These are phyloP conservation scores for Penicillium palitans DNA, from an alignment of 2,329 filamentous ascomycete genomes.

Conservation along the genomic window DNA sequence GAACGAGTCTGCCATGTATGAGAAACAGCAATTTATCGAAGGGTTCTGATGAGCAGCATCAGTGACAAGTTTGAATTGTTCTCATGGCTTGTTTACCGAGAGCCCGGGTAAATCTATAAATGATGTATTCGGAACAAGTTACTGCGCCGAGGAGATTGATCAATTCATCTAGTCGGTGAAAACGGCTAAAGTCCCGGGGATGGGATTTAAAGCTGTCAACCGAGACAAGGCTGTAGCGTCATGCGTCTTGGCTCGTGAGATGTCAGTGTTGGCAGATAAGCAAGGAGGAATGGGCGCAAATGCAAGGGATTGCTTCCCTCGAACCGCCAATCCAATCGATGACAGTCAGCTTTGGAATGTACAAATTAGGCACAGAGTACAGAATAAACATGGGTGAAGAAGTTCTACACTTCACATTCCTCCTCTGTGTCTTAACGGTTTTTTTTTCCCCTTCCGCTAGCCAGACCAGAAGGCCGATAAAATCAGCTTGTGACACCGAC, in stretches of 20 bases:
- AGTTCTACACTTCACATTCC: neutral
- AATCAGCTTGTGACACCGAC: neutral
- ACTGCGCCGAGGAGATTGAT: neutral
- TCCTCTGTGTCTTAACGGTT: neutral
- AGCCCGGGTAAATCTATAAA: neutral
- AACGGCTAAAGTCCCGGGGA: neutral
- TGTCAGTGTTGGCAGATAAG: constrained; percentile 19
- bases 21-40: neutral
- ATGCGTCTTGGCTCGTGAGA: constrained; percentile 17
- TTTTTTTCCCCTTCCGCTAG: neutral
- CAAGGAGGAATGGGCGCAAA: constrained; percentile 21
- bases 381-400: constrained; percentile 8
- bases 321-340: constrained; percentile 15
- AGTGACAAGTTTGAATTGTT: neutral
- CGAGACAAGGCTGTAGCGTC: constrained; percentile 13
- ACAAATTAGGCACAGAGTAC: neutral
- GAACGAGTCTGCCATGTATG: constrained; percentile 8
- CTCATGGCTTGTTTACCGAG: neutral
- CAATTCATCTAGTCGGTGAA: constrained; percentile 13
- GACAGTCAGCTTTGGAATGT: constrained; percentile 26
- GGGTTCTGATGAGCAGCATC: constrained; percentile 1
- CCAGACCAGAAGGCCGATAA: neutral
- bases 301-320: constrained; percentile 21
- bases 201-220: neutral
- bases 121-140: neutral